These are phyloP conservation scores for Pisolithus albus DNA, from an alignment of 768 basidiomycete species.

Conservation along the genomic window DNA sequence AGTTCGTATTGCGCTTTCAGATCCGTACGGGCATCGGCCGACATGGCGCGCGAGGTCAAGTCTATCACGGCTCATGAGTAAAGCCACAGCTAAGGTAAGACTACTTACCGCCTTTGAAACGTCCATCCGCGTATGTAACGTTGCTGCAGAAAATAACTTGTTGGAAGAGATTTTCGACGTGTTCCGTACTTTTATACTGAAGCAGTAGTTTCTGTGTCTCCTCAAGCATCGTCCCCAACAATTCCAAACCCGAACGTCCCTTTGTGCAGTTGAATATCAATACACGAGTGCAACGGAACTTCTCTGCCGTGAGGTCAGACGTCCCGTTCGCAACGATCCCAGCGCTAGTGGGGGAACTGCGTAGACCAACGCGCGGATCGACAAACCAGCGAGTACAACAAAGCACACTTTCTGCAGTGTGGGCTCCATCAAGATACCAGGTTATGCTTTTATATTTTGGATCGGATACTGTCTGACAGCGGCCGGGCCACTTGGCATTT, in stretches of 20 bases:
- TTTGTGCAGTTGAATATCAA: conserved; percentile 94
- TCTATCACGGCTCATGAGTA: conserved; percentile 41
- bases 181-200: conserved; percentile 31
- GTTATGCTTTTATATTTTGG: conserved; percentile 43
- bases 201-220: conserved; percentile 44
- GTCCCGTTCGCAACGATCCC: conserved; percentile 2
- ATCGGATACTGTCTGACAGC: conserved; percentile 81
- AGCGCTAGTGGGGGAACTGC: conserved; percentile 12
- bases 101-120: conserved; percentile 79
- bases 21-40: conserved; percentile 52
- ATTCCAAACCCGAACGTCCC: conserved; percentile 72
- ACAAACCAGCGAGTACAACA: conserved; percentile 90
- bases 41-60: conserved; percentile 62
- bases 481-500: conserved; percentile 83
- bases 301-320: conserved; percentile 1
- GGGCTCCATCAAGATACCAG: conserved; percentile 96
- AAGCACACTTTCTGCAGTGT: conserved; percentile 84
- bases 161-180: conserved; percentile 55
- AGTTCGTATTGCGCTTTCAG: conserved; percentile 61
- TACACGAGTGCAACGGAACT: conserved; percentile 38
- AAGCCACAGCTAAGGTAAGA: background rate
- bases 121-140: conserved; percentile 86
- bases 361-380: conserved; percentile 46
- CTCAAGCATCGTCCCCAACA: conserved; percentile 58
- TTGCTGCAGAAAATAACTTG: conserved; percentile 94